Evolutionary conservation across 768 basidiomycete genomes (phyloP).

Genomic region (Lentinus brumalis): DNA sequence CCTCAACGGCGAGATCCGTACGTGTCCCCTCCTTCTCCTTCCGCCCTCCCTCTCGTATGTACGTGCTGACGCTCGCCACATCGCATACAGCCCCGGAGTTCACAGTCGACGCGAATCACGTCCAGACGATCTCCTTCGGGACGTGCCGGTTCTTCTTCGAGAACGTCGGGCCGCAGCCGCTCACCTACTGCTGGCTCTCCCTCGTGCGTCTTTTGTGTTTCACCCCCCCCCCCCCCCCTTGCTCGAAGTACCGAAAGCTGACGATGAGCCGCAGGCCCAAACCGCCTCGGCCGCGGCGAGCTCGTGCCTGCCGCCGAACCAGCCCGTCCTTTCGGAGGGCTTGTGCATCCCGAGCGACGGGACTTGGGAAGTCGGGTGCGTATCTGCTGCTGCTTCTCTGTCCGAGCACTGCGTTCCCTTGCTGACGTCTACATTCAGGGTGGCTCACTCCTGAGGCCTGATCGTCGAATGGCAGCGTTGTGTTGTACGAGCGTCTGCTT

Average conservation of each 20-base stretch:
- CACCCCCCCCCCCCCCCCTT: neutral
- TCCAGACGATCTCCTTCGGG: constrained; percentile 25
- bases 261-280: too few species aligned
- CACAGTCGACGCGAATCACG: constrained; percentile 17
- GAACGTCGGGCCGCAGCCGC: constrained; percentile 21
- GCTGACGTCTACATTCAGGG: too few species aligned
- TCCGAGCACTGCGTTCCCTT: too few species aligned
- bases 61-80: neutral
- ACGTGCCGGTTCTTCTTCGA: constrained; percentile 30
- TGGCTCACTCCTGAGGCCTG: neutral
- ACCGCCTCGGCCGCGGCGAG: constrained; percentile 18
- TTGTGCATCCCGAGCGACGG: constrained; percentile 14
- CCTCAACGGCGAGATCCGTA: constrained; percentile 19
- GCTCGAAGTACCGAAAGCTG: neutral
- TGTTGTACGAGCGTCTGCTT: too few species aligned
- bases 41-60: too few species aligned
- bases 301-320: constrained; percentile 23
- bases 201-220: constrained; percentile 15
- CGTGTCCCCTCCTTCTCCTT: too few species aligned
- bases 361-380: constrained; percentile 23
- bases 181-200: constrained; percentile 25
- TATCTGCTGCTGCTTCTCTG: neutral
- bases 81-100: constrained; percentile 25
- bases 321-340: constrained; percentile 19
- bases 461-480: neutral